Base-by-base conservation (phyloP, 768 basidiomycete species). In the Trametes cinnabarina region DNA sequence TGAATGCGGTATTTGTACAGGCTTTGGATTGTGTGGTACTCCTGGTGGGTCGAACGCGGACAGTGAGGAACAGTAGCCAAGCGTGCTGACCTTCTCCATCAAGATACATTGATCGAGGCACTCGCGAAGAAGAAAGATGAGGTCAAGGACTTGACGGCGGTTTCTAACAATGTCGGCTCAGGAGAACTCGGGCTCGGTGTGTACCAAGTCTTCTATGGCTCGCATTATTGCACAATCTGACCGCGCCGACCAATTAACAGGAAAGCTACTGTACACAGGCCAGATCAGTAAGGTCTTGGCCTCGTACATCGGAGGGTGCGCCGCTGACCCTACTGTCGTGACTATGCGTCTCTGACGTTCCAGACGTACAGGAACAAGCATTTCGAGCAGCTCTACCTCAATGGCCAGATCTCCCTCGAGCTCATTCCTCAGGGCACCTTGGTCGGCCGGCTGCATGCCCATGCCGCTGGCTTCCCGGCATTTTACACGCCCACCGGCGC, bases 401-500 rank as follows among this genome's bases (percentile, higher is more conserved):
- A 81, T 12, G 94, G 94, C 52, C 73, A 87, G 62, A 87, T 96
- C 57, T 86, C 88, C 9, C 75, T 95, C 34, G 94, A 96, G 66
- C 86, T 96, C 20, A 90, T 92, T 25, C 94, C 94, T 3, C 94
- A 97, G 73, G 94, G 93, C 10, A 94, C 92, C 14, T 83, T 97
- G 42, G 85, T 88, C 15, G 94, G 94, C 68, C 87, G 93, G 57
- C 78, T 94, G 59, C 87, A 93, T 34, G 90, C 94, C 7, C 89
- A 92, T 56, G 93, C 92, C 9, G 90, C 92, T 11, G 94, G 94
- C 49, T 92, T 94, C 58, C 93, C 94, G 17, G 92, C 88, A n/a
- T 94, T 97, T 77, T 95, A 79, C 73, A 96, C 92, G 5, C 94
- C 93, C 15, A 94, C 93, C 0, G 94, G 94, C 15, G 90, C 91